phyloP scores from a whole-genome alignment of 768 basidiomycete species.

The Boletus sp. region DNA sequence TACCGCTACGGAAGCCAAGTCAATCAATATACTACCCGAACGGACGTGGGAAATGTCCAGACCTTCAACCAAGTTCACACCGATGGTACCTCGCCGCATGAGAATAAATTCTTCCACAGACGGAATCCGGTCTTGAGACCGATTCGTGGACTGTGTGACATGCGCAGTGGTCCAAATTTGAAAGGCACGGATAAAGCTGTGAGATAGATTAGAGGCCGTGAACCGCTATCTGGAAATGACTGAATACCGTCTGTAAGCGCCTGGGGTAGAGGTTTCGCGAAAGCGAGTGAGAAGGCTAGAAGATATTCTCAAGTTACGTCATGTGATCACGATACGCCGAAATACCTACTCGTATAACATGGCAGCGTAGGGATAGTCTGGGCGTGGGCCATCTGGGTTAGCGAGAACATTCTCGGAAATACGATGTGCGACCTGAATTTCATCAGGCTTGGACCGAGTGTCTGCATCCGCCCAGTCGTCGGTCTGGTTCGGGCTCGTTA shows the following conservation, averaged over 20 bases:
- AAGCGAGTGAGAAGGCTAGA: slow-evolving; percentile 33
- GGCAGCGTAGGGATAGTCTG: slow-evolving; percentile 36
- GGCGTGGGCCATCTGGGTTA: slow-evolving; percentile 27
- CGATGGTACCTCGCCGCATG: slow-evolving; percentile 37
- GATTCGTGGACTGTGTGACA: slow-evolving; percentile 33
- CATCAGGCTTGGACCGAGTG: slow-evolving; percentile 34
- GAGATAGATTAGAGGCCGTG: background rate
- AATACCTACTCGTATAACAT: slow-evolving; percentile 37
- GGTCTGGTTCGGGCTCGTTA: slow-evolving; percentile 22
- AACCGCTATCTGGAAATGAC: background rate
- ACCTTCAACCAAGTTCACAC: slow-evolving; percentile 39
- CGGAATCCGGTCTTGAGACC: slow-evolving; percentile 35
- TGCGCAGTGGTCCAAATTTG: slow-evolving; percentile 36
- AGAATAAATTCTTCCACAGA: slow-evolving; percentile 38
- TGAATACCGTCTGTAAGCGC: slow-evolving; percentile 33
- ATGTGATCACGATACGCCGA: slow-evolving; percentile 1
- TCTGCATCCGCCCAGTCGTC: slow-evolving; percentile 38
- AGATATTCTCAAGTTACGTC: slow-evolving; percentile 6
- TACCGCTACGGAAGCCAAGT: slow-evolving; percentile 24
- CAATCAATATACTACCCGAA: background rate
- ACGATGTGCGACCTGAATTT: slow-evolving; percentile 32
- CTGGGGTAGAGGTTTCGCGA: slow-evolving; percentile 35
- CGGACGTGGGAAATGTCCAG: background rate
- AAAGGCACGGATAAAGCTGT: slow-evolving; percentile 35
- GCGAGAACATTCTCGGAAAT: slow-evolving; percentile 30